Percentiles rank a stretch among this genome's conserved stretches.
Conservation (phyloP, 148 eudicot genomes). For the Vaccinium macrocarpon region DNA sequence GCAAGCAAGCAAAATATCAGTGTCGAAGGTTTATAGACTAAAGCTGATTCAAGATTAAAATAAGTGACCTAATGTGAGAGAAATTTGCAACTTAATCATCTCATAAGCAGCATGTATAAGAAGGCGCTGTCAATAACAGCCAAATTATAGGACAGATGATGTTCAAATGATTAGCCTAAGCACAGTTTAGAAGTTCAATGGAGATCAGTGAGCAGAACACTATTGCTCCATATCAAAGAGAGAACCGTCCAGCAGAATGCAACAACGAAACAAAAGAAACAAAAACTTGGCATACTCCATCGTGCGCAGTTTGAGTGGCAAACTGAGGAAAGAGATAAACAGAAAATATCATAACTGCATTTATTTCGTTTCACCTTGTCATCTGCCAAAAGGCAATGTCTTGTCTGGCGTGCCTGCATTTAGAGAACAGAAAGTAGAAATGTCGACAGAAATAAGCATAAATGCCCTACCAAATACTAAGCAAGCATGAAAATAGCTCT, state of each 20-base stretch:
- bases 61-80: not conserved
- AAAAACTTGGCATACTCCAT: not conserved
- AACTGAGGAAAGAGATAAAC: not conserved
- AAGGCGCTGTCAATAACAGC: not conserved
- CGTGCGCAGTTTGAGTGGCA: not conserved
- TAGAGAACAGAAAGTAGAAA: not conserved
- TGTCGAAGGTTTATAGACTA: not conserved
- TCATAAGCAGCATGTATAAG: not conserved
- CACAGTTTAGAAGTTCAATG: not conserved
- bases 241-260: not conserved
- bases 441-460: not conserved
- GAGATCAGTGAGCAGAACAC: not conserved
- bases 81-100: slow-evolving; percentile 1
- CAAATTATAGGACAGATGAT: not conserved
- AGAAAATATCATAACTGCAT: not conserved
- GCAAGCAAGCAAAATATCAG: not conserved
- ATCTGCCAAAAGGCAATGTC: not conserved
- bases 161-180: not conserved
- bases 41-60: not conserved
- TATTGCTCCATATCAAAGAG: not conserved
- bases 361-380: not conserved
- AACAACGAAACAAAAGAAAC: not conserved
- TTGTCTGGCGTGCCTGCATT: not conserved
- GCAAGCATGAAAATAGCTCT: not conserved
- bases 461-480: not conserved